phyloP scores from a whole-genome alignment of 225 moss, liverwort and hornwort genomes.

The Lunularia cruciata region DNA sequence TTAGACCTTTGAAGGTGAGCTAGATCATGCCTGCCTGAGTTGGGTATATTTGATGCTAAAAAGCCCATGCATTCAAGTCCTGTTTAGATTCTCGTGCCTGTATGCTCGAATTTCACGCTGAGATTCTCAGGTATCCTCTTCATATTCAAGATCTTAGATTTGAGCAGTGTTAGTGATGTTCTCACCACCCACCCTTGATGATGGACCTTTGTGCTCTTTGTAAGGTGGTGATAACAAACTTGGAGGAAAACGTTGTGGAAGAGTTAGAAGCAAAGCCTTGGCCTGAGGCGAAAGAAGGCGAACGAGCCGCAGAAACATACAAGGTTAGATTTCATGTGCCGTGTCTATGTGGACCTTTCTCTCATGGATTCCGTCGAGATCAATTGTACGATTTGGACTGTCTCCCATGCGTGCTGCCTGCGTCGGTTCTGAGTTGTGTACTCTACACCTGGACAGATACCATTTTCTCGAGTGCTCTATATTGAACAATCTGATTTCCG shows the following conservation, averaged over 20 bases:
- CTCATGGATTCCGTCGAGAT: background rate
- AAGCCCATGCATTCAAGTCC: too few relatives aligned
- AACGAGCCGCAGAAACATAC: constrained; percentile 57
- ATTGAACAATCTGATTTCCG: constrained; percentile 93
- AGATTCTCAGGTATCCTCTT: too few relatives aligned
- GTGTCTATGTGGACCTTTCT: background rate
- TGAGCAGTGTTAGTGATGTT: too few relatives aligned
- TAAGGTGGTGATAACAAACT: constrained; percentile 83
- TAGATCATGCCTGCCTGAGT: too few relatives aligned
- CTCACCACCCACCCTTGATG: too few relatives aligned
- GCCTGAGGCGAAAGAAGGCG: constrained; percentile 81
- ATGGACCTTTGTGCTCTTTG: too few relatives aligned
- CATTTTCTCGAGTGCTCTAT: constrained; percentile 82
- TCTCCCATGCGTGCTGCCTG: background rate
- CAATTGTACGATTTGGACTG: background rate
- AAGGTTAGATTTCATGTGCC: constrained; percentile 49
- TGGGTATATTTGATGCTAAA: too few relatives aligned
- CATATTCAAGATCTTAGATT: too few relatives aligned
- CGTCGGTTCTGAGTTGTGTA: background rate
- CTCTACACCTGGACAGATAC: constrained; percentile 46
- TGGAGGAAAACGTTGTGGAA: constrained; percentile 63
- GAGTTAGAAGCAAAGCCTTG: constrained; percentile 89
- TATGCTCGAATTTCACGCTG: too few relatives aligned
- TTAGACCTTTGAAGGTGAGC: constrained; percentile 82
- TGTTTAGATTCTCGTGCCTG: too few relatives aligned